These are phyloP conservation scores for Metschnikowia peoriensis DNA, from an alignment of 805 yeast species.

Conservation along the genomic window DNA sequence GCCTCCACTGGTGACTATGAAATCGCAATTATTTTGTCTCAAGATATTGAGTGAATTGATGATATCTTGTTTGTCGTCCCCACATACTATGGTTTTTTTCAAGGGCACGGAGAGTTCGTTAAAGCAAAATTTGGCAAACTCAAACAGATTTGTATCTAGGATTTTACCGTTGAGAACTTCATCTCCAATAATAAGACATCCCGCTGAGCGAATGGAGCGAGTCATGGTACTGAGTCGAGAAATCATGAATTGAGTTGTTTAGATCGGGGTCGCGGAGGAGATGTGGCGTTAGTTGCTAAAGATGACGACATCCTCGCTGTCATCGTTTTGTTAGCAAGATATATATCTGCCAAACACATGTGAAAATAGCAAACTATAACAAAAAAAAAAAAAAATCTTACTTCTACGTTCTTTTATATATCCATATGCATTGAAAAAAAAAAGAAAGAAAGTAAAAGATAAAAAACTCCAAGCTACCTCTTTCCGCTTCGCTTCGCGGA, in stretches of 20 bases:
- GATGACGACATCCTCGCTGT: neutral
- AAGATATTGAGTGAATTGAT: slow-evolving; percentile 49
- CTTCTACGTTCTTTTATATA: no score
- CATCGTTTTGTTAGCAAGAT: neutral
- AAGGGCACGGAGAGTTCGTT: slow-evolving; percentile 59
- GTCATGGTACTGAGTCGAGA: slow-evolving; percentile 14
- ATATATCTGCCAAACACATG: no score
- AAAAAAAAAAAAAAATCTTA: no score
- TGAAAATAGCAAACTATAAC: no score
- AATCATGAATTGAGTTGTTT: slow-evolving; percentile 3
- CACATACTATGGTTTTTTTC: slow-evolving; percentile 66
- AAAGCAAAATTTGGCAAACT: slow-evolving; percentile 71
- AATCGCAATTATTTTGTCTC: slow-evolving; percentile 50
- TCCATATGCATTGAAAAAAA: no score
- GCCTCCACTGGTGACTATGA: slow-evolving; percentile 68
- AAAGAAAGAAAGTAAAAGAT: no score
- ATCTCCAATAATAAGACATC: slow-evolving; percentile 73
- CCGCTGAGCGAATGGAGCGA: slow-evolving; percentile 36
- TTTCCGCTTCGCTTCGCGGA: no score
- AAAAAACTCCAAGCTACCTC: no score
- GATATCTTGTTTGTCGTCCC: slow-evolving; percentile 72
- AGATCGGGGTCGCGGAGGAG: neutral
- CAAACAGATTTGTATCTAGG: slow-evolving; percentile 70
- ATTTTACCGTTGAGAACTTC: slow-evolving; percentile 87
- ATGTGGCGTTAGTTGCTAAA: neutral